These are phyloP conservation scores for Fonsecaea monophora DNA, from an alignment of 2,329 filamentous ascomycete species.

Conservation along the genomic window DNA sequence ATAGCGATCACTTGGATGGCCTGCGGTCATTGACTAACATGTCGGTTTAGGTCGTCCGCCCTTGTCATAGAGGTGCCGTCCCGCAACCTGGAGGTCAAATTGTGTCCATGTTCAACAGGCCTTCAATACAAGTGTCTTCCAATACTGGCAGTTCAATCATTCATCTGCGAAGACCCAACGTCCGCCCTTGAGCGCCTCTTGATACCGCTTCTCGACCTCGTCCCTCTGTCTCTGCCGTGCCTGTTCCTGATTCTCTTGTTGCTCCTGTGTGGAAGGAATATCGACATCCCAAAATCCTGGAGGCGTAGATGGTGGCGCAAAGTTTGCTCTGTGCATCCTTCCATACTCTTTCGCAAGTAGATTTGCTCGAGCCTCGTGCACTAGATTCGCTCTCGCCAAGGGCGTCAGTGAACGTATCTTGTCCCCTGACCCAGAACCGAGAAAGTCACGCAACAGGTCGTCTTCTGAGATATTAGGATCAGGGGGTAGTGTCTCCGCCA, in stretches of 20 bases:
- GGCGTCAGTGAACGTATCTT: slow-evolving; percentile 62
- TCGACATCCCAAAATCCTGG: slow-evolving; percentile 91
- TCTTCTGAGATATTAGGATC: slow-evolving; percentile 44
- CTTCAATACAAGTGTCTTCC: background rate
- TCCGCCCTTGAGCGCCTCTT: slow-evolving; percentile 73
- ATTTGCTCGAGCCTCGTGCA: slow-evolving; percentile 77
- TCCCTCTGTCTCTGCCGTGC: slow-evolving; percentile 69
- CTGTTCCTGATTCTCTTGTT: slow-evolving; percentile 68
- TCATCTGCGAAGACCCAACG: slow-evolving; percentile 40
- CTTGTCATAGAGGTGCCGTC: background rate
- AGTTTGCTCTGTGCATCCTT: slow-evolving; percentile 73
- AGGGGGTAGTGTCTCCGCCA: slow-evolving; percentile 59
- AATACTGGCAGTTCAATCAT: slow-evolving; percentile 7
- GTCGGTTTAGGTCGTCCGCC: background rate
- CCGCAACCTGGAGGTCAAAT: background rate
- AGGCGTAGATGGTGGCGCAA: slow-evolving; percentile 73
- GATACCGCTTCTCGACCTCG: slow-evolving; percentile 73
- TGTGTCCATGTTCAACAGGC: background rate
- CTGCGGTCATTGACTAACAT: background rate
- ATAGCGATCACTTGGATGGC: background rate
- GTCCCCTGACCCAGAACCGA: slow-evolving; percentile 43
- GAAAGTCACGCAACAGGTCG: slow-evolving; percentile 43
- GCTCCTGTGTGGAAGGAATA: slow-evolving; percentile 87
- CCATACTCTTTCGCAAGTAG: slow-evolving; percentile 77
- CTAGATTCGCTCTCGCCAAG: slow-evolving; percentile 62